Conservation (phyloP, 2,329 filamentous ascomycete genomes). For the Xylariaceae sp. region DNA sequence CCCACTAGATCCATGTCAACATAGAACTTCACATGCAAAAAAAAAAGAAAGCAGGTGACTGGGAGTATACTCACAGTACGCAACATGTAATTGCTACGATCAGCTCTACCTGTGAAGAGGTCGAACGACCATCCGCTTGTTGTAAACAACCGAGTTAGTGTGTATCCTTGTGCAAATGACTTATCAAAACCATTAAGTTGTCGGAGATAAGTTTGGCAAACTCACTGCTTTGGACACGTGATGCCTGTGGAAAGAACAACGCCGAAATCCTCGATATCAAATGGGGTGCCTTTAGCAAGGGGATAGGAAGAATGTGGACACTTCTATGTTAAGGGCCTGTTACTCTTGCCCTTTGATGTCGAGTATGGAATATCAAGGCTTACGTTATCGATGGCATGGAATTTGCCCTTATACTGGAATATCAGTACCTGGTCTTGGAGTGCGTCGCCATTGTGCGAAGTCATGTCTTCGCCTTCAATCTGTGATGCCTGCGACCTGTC, state of each 20-base stretch:
- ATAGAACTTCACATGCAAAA: neutral
- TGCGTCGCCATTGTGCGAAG: constrained; percentile 23
- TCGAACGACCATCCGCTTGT: constrained; percentile 73
- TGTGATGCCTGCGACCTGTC: constrained; percentile 37
- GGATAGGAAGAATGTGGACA: constrained; percentile 69
- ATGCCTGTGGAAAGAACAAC: constrained; percentile 60
- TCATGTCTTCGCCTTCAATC: constrained; percentile 34
- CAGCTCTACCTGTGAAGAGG: constrained; percentile 58
- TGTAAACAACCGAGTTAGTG: constrained; percentile 44
- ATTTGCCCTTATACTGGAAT: constrained; percentile 60
- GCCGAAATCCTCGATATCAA: constrained; percentile 73
- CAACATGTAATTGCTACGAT: constrained; percentile 61
- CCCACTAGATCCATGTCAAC: constrained; percentile 42
- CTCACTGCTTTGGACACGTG: constrained; percentile 60
- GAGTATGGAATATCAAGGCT: constrained; percentile 26
- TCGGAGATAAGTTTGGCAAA: neutral
- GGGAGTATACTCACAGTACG: constrained; percentile 35
- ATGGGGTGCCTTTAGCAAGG: constrained; percentile 59
- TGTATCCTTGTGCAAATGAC: neutral
- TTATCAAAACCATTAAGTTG: neutral
- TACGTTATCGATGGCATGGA: constrained; percentile 70
- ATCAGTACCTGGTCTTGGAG: constrained; percentile 62
- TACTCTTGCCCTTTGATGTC: neutral
- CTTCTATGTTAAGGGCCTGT: constrained; percentile 40
- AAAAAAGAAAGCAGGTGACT: neutral